Base-by-base conservation (phyloP, 2,329 filamentous ascomycete species). In the Trematosphaeria pertusa region DNA sequence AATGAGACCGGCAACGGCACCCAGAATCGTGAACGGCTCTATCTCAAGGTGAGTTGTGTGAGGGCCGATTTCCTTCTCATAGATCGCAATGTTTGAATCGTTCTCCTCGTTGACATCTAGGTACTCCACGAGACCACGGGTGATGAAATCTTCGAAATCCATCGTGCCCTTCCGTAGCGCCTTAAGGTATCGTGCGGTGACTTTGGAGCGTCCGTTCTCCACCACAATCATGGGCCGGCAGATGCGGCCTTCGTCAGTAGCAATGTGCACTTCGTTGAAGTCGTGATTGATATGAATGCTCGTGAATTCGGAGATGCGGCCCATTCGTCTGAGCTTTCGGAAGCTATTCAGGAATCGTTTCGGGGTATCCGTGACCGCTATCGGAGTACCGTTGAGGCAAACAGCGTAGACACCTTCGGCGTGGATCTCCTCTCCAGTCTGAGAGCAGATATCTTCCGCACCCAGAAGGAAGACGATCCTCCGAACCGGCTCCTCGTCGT, bases 51-150 rank as follows among this genome's bases (percentile, higher is more conserved):
- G 95, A 0, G 94, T 99, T 0, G 91, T 95, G 43, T 86, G 85
- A 52, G 86, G 83, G 14, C 85, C 87, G 56, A 97, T 90, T 50
- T 96, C 87, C 17, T 86, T 81, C 67, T 97, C 93, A 62, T 92
- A 92, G 14, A 97, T 83, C 3, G 93, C 89, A 57, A 99, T 95
- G 44, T 96, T 87, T 0, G 91, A 88, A 62, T 99, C 94, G 65
- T 99, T 96, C 73, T 99, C 94, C 72, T 99, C 95, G 73, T 99
- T 99, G 59, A 96, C 91, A 65, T 99, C 94, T 15, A 99, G 82
- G 64, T 99, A 99, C 69, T 99, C 95, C 6, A 99, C 89, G 7
- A 99, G 80, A 0, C 94, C 95, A 50, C 88, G 84, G 20, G 87
- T 89, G 22, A 99, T 76, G 65, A 97, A 97, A 69, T 97, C 93